Evolutionary conservation across 2,329 filamentous ascomycete species (phyloP), one percentile per base, ranked within the genome.

Genomic region (Elsinoe ampelina): DNA sequence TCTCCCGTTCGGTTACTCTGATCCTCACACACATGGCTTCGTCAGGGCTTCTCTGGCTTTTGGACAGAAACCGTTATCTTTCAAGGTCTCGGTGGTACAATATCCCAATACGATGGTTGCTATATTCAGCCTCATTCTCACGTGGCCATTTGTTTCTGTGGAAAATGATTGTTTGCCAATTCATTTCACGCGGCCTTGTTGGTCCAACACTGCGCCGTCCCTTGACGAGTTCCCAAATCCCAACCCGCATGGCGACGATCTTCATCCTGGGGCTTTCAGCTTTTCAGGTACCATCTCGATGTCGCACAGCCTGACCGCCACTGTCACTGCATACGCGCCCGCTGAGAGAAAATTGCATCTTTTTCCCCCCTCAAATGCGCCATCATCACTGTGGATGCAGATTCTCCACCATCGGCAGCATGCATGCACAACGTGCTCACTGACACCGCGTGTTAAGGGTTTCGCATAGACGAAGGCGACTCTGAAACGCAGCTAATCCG

Each of bases 1-100:
- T 15, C 5, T 45, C 41, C 41, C 41, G 41, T 38, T 52, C 48
- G 48, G 48, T 52, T 52, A 38, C 48, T 52, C 19, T 19, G n/a
- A 52, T 52, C 48, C 48, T 52, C 48, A 52, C 34, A 52, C 48
- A 17, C 48, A 52, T 52, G 48, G 45, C 45, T 50, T 35, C 19
- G 41, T 45, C 41, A 45, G 41, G 41, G 41, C 41, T 45, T 42
- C 19, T 15, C 22, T 11, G 26, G 26, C 19, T 42, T 42, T 11
- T 20, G 15, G 39, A 15, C 39, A 48, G 5, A 34, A 48, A 48
- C 43, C 43, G 26, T 50, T 50, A 35, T 50, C 45, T n/a, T 17
- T 48, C 43, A 48, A n/a, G n/a, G n/a, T n/a, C n/a, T 22, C 22
- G 22, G 22, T 22, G 22, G 22, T 22, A n/a, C 13, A 6, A 20